Conservation (phyloP, 805 yeast genomes). For the Candida succiphila region DNA sequence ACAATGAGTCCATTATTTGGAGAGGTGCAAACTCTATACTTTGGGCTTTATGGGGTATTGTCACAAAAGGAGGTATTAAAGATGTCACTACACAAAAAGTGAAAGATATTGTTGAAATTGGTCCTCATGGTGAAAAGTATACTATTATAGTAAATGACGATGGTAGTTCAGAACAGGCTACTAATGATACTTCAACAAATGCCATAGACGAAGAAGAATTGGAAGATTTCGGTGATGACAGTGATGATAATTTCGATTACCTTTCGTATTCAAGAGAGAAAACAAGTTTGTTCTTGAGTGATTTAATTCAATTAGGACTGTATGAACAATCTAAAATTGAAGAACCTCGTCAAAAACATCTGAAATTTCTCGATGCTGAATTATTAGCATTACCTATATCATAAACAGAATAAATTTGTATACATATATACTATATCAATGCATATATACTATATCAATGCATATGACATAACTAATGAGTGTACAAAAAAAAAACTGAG, state of each 20-base stretch:
- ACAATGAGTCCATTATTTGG: conserved; percentile 67
- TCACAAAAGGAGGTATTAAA: conserved; percentile 24
- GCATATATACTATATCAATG: background rate
- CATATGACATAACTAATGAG: background rate
- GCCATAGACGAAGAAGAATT: conserved; percentile 17
- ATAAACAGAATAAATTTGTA: background rate
- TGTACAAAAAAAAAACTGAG: background rate
- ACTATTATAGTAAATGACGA: conserved; percentile 17
- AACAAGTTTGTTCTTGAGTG: conserved; percentile 64
- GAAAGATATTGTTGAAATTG: conserved; percentile 29
- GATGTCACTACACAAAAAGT: background rate
- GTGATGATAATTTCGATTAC: conserved; percentile 67
- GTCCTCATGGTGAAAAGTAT: conserved; percentile 47
- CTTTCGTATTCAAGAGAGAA: conserved; percentile 68
- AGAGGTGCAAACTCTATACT: conserved; percentile 66
- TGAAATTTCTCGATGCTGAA: conserved; percentile 33
- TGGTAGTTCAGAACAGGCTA: too few relatives aligned
- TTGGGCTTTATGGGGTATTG: conserved; percentile 91
- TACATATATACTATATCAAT: too few relatives aligned
- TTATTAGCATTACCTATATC: conserved; percentile 9
- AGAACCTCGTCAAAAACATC: conserved; percentile 19
- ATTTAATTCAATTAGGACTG: conserved; percentile 53
- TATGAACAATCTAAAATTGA: conserved; percentile 22
- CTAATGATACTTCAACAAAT: conserved; percentile 2
- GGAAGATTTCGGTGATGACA: conserved; percentile 18